These are phyloP conservation scores for Curvularia spicifera DNA, from an alignment of 2,329 filamentous ascomycete species.

Conservation along the genomic window DNA sequence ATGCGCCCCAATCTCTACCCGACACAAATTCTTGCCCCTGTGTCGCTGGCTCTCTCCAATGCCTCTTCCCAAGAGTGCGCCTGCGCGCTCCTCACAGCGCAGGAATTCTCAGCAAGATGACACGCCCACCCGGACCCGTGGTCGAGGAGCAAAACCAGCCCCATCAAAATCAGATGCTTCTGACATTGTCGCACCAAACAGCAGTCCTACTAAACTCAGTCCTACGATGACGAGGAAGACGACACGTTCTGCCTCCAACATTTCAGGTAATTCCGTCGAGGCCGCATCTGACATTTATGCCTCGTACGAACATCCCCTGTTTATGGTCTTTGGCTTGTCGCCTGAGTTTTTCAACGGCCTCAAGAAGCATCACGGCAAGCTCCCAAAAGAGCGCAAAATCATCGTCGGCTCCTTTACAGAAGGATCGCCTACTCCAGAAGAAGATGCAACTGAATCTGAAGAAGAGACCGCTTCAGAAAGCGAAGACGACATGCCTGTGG, in stretches of 20 bases:
- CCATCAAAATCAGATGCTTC: conserved; percentile 36
- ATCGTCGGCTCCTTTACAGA: conserved; percentile 23
- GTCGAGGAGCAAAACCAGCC: conserved; percentile 41
- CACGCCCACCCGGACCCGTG: conserved; percentile 43
- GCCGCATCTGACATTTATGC: conserved; percentile 39
- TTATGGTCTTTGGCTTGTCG: conserved; percentile 46
- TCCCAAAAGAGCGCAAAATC: conserved; percentile 33
- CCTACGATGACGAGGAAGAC: conserved; percentile 41
- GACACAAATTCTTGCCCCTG: conserved; percentile 12
- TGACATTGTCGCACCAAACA: conserved; percentile 34
- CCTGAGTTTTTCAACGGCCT: conserved; percentile 43
- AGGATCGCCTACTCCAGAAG: conserved; percentile 23
- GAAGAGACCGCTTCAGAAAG: conserved; percentile 34
- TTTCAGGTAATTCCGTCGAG: conserved; percentile 43
- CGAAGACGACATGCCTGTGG: conserved; percentile 29
- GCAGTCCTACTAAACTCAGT: conserved; percentile 35
- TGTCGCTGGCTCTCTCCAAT: conserved; percentile 23
- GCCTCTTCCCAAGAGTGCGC: conserved; percentile 34
- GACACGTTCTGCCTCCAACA: conserved; percentile 46
- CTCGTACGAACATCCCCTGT: conserved; percentile 40
- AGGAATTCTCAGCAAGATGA: conserved; percentile 44
- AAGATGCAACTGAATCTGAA: conserved; percentile 30
- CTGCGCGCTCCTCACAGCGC: conserved; percentile 39
- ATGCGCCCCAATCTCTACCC: conserved; percentile 20
- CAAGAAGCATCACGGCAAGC: conserved; percentile 37